These are phyloP conservation scores for Aspergillus bertholletiae DNA, from an alignment of 495 filamentous ascomycete species.

Conservation along the genomic window DNA sequence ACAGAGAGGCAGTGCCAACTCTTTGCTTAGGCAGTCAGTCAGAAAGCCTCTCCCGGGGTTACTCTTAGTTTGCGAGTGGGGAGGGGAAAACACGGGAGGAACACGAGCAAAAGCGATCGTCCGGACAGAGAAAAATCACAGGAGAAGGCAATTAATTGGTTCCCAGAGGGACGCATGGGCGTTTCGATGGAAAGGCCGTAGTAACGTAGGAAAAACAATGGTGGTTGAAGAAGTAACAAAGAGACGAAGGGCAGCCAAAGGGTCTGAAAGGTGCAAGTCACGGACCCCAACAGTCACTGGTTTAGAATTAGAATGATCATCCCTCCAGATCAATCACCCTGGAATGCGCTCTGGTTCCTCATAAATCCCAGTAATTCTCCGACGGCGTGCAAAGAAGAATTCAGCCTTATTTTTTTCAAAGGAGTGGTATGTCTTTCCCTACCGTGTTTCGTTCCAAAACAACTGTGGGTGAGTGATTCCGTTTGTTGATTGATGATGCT, in stretches of 20 bases:
- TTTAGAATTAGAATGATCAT: too few species aligned
- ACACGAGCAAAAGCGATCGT: too few species aligned
- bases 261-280: conserved; percentile 4
- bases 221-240: not conserved
- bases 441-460: too few species aligned
- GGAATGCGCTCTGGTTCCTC: too few species aligned
- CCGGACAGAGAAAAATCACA: not conserved
- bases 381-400: too few species aligned
- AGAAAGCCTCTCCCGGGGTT: not conserved
- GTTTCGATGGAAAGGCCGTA: not conserved
- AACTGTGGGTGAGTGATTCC: too few species aligned
- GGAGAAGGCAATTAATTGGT: not conserved
- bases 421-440: too few species aligned
- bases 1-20: not conserved
- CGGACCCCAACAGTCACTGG: not conserved
- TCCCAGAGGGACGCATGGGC: not conserved
- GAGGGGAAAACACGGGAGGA: not conserved
- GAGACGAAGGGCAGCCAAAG: not conserved
- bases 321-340: too few species aligned
- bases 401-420: too few species aligned
- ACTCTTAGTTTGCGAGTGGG: not conserved
- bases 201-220: not conserved
- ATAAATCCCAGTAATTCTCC: too few species aligned
- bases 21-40: conserved; percentile 1
- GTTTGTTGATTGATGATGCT: too few species aligned